phyloP scores from a whole-genome alignment of 257 asterid genomes.

The Nicotiana tomentosiformis region DNA sequence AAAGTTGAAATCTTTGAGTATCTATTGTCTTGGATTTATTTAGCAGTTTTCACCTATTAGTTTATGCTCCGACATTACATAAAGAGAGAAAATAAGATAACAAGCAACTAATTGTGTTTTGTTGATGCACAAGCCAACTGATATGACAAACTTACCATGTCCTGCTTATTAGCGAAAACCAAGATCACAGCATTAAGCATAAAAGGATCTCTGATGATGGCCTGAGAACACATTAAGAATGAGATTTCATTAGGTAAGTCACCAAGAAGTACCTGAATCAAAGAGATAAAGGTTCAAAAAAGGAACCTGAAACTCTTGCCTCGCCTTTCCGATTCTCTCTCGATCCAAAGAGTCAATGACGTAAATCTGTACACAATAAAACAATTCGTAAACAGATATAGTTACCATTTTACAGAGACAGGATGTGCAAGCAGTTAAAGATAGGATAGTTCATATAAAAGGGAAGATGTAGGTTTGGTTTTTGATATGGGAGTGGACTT shows the following conservation, averaged over 20 bases:
- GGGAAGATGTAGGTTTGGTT: background rate
- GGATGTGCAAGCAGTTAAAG: background rate
- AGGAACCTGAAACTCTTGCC: slow-evolving; percentile 16
- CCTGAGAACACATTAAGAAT: slow-evolving; percentile 14
- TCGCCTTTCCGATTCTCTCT: slow-evolving; percentile 16
- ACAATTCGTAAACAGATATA: background rate
- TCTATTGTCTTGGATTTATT: background rate
- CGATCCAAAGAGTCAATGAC: slow-evolving; percentile 16
- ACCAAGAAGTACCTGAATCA: slow-evolving; percentile 13
- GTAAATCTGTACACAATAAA: slow-evolving; percentile 3
- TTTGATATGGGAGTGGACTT: background rate
- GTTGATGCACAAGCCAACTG: background rate
- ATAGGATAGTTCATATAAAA: background rate
- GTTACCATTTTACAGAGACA: background rate
- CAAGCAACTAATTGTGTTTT: background rate
- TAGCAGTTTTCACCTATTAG: background rate
- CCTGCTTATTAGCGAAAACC: slow-evolving; percentile 77
- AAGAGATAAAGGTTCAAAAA: background rate
- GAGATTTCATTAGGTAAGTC: slow-evolving; percentile 10
- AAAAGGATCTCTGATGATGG: slow-evolving; percentile 16
- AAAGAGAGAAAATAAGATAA: background rate
- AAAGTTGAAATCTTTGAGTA: background rate
- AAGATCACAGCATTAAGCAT: slow-evolving; percentile 19
- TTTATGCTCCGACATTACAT: background rate
- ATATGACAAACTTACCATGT: slow-evolving; percentile 57